phyloP scores from a whole-genome alignment of 768 basidiomycete genomes.

The Rhodotorula diobovata region DNA sequence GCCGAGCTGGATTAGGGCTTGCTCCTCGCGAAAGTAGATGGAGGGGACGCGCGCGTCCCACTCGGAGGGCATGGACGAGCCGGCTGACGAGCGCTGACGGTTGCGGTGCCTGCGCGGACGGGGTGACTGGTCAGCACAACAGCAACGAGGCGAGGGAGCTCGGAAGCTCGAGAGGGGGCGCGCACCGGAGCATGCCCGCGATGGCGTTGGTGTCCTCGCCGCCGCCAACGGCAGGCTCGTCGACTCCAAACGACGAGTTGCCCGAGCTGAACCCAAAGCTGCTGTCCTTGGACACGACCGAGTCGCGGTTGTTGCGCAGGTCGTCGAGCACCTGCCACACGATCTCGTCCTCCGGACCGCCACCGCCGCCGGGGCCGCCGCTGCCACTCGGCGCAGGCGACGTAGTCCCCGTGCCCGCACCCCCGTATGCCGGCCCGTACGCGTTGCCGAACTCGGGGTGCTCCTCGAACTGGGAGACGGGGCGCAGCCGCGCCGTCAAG shows the following conservation, averaged over 20 bases:
- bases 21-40: constrained; percentile 31
- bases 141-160: too few relatives aligned
- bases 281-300: constrained; percentile 16
- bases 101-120: constrained; percentile 13
- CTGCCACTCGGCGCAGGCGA: background rate
- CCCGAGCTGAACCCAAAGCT: constrained; percentile 24
- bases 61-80: constrained; percentile 1
- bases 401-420: background rate
- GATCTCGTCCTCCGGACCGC: background rate
- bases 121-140: background rate
- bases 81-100: constrained; percentile 10
- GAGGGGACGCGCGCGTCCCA: constrained; percentile 21
- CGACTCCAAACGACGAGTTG: constrained; percentile 19
- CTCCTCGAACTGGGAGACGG: constrained; percentile 6
- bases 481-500: constrained; percentile 1
- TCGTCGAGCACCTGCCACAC: constrained; percentile 35
- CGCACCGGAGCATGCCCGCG: constrained; percentile 20
- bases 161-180: too few relatives aligned
- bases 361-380: too few relatives aligned
- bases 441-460: background rate
- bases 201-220: constrained; percentile 2
- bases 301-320: constrained; percentile 23
- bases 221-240: background rate
- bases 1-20: constrained; percentile 19
- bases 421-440: background rate